A percentile compares a stretch with the other conserved stretches of the same genome.
Conservation (phyloP, 305 asterid genomes). For the Fraxinus angustifolia region DNA sequence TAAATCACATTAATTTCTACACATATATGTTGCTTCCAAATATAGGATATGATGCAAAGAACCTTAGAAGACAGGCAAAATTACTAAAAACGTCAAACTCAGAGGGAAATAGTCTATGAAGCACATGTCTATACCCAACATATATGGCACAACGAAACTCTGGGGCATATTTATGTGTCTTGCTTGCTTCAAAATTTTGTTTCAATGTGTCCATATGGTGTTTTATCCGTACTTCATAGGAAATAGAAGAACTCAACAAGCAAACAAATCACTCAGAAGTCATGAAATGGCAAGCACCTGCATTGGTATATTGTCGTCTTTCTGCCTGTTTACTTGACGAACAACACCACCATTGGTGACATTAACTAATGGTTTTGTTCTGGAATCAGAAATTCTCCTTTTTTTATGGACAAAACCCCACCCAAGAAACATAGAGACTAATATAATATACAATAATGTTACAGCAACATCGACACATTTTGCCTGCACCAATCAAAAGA, state of each 20-base stretch:
- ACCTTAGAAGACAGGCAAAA: conserved; percentile 3
- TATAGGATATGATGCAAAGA: background rate
- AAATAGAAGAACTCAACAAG: background rate
- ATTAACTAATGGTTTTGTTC: conserved; percentile 74
- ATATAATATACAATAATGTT: conserved; percentile 61
- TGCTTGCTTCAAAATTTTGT: background rate
- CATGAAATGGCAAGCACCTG: conserved; percentile 53
- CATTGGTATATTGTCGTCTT: conserved; percentile 92
- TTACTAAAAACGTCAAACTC: background rate
- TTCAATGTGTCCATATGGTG: background rate
- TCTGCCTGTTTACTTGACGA: conserved; percentile 71
- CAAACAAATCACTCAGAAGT: conserved; percentile 12
- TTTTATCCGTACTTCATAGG: background rate
- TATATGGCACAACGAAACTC: background rate
- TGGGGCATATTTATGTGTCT: background rate
- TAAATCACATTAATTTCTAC: background rate
- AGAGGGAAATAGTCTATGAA: background rate
- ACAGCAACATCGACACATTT: conserved; percentile 88
- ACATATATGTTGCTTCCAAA: background rate
- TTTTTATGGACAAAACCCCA: conserved; percentile 83
- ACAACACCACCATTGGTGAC: conserved; percentile 63
- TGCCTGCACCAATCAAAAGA: conserved; percentile 57
- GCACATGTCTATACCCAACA: background rate
- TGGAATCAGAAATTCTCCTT: conserved; percentile 47
- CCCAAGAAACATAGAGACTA: conserved; percentile 76